These are phyloP conservation scores for Pythium monospermum DNA, from an alignment of 352 stramenopile genomes.

Conservation along the genomic window DNA sequence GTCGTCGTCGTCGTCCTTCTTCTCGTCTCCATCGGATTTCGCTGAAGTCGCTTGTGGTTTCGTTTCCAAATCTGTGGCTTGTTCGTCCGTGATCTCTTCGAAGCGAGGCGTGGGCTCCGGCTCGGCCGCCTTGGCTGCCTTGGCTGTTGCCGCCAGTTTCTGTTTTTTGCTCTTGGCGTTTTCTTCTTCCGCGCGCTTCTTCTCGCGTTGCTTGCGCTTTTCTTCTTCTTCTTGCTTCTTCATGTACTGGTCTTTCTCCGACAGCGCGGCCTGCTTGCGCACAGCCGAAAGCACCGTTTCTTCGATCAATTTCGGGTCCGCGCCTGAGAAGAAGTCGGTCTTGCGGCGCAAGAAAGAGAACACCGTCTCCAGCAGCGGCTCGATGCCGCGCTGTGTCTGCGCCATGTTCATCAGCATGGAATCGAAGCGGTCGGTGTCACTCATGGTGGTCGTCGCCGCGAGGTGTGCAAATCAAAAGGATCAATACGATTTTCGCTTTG, in stretches of 20 bases:
- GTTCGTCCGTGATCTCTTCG: conserved; percentile 75
- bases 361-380: conserved; percentile 96
- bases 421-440: conserved; percentile 86
- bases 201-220: conserved; percentile 45
- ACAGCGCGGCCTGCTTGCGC: conserved; percentile 88
- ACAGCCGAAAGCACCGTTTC: conserved; percentile 87
- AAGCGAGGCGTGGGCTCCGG: conserved; percentile 51
- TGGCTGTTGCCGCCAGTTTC: conserved; percentile 37
- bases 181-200: conserved; percentile 48
- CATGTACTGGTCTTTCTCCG: conserved; percentile 71
- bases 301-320: conserved; percentile 66
- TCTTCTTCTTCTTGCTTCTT: conserved; percentile 81
- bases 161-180: conserved; percentile 44
- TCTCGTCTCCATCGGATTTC: conserved; percentile 14
- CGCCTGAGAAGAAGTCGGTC: conserved; percentile 98
- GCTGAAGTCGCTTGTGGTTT: conserved; percentile 13
- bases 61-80: conserved; percentile 27
- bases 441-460: conserved; percentile 30
- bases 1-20: conserved; percentile 64
- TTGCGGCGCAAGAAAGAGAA: conserved; percentile 98
- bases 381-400: conserved; percentile 95
- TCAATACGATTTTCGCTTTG: not conserved
- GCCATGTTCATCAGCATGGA: conserved; percentile 97
- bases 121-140: conserved; percentile 24
- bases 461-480: too few relatives aligned